Conservation (phyloP, 164 flowering plant species). For the Tetrastigma voinierianum region DNA sequence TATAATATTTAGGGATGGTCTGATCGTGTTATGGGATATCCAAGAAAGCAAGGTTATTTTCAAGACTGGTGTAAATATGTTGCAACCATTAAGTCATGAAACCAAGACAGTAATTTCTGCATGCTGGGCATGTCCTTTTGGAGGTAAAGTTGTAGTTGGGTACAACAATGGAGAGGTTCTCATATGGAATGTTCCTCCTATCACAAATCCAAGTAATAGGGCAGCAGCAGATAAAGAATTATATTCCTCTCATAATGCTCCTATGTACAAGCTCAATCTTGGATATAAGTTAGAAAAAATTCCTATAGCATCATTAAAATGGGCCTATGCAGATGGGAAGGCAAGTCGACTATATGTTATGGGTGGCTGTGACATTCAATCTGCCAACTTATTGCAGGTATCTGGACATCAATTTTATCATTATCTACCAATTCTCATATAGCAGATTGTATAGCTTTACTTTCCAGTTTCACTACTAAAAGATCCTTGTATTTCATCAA, state of each 20-base stretch:
- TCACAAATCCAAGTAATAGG: constrained; percentile 29
- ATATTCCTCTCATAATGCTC: constrained; percentile 37
- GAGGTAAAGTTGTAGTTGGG: constrained; percentile 81
- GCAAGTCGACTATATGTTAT: constrained; percentile 66
- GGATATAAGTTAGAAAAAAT: constrained; percentile 76
- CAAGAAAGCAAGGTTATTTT: constrained; percentile 60
- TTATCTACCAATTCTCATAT: neutral
- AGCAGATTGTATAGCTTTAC: neutral
- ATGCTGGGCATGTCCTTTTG: constrained; percentile 86
- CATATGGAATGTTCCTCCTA: constrained; percentile 54
- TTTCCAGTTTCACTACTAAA: neutral
- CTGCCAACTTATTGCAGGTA: constrained; percentile 74
- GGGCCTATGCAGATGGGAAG: constrained; percentile 71
- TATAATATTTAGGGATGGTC: constrained; percentile 62
- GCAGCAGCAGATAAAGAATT: constrained; percentile 23
- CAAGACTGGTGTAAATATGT: constrained; percentile 43
- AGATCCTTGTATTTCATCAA: neutral
- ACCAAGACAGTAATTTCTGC: constrained; percentile 73
- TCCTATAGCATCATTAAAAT: constrained; percentile 69
- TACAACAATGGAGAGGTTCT: constrained; percentile 77
- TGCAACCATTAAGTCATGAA: constrained; percentile 45
- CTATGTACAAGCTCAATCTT: constrained; percentile 69
- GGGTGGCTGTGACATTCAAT: constrained; percentile 46
- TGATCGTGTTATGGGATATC: constrained; percentile 71
- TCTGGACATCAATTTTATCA: neutral